These are phyloP conservation scores for Jackrogersella minutella DNA, from an alignment of 495 filamentous ascomycete genomes.

Conservation along the genomic window DNA sequence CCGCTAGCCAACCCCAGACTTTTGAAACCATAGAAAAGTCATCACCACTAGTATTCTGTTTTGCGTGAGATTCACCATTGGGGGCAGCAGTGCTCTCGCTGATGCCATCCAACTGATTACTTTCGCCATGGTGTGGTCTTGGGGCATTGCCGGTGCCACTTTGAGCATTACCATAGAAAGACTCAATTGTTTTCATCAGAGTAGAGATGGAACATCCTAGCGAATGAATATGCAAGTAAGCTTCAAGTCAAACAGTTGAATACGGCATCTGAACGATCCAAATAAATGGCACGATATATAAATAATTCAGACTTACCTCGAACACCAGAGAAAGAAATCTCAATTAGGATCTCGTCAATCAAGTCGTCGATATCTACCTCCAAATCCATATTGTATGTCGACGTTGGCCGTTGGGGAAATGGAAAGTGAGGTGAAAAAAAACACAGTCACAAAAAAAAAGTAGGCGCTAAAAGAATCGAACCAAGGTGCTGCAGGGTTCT, in stretches of 20 bases:
- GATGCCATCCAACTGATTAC: neutral
- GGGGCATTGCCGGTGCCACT: neutral
- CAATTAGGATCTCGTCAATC: slow-evolving; percentile 73
- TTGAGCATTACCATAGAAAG: slow-evolving; percentile 28
- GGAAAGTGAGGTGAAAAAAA: slow-evolving; percentile 33
- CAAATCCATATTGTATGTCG: slow-evolving; percentile 59
- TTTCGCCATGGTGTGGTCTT: neutral
- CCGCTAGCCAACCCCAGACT: slow-evolving; percentile 56
- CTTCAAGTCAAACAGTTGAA: neutral
- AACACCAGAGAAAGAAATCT: slow-evolving; percentile 73
- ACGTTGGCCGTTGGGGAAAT: slow-evolving; percentile 34
- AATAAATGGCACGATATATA: neutral
- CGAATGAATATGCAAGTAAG: slow-evolving; percentile 20
- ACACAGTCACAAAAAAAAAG: slow-evolving; percentile 27
- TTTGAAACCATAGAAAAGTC: slow-evolving; percentile 50
- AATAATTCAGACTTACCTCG: slow-evolving; percentile 65
- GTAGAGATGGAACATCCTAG: slow-evolving; percentile 41
- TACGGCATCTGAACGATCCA: neutral
- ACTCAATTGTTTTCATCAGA: slow-evolving; percentile 35
- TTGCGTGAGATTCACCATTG: neutral
- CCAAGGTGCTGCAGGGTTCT: slow-evolving; percentile 30
- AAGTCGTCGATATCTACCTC: slow-evolving; percentile 69
- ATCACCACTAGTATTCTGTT: neutral
- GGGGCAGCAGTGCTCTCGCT: neutral
- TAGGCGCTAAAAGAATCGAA: slow-evolving; percentile 44